Evolutionary conservation across 768 basidiomycete genomes (phyloP).

Genomic region (Sarcodon sp.): DNA sequence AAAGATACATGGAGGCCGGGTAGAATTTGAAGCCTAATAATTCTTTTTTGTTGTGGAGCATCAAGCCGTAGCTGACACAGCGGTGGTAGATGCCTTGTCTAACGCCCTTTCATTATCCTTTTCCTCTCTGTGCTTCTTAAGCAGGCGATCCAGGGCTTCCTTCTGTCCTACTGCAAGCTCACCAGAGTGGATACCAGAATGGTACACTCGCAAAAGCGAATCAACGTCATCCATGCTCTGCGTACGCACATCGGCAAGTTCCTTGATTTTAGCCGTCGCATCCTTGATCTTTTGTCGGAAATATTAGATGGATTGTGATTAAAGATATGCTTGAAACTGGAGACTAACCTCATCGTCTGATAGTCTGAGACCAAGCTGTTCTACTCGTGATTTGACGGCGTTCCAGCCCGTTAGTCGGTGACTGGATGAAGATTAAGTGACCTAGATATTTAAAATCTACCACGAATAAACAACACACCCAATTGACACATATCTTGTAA

Average conservation of each 20-base stretch:
- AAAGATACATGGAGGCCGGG: no score
- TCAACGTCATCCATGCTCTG: slow-evolving; percentile 99
- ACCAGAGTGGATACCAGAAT: slow-evolving; percentile 86
- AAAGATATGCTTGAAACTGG: slow-evolving; percentile 6
- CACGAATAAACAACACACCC: slow-evolving; percentile 34
- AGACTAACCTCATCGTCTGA: slow-evolving; percentile 69
- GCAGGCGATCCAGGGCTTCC: slow-evolving; percentile 77
- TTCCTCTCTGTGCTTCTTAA: slow-evolving; percentile 59
- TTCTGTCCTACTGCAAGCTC: slow-evolving; percentile 91
- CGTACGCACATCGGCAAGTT: slow-evolving; percentile 94
- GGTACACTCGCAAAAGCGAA: slow-evolving; percentile 89
- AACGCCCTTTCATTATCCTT: background rate
- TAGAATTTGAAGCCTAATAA: no score
- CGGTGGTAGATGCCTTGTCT: no score
- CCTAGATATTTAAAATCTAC: background rate
- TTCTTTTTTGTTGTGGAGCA: no score
- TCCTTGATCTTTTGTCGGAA: slow-evolving; percentile 71
- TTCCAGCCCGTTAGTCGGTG: slow-evolving; percentile 98
- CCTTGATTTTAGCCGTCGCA: slow-evolving; percentile 98
- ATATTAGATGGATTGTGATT: background rate
- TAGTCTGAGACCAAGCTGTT: slow-evolving; percentile 85
- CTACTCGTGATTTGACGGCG: slow-evolving; percentile 98
- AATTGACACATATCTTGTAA: slow-evolving; percentile 95
- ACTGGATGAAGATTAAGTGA: slow-evolving; percentile 20
- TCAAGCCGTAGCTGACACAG: no score